Conservation (phyloP, 371 early-diverging fungal species). For the Mortierella sp. region DNA sequence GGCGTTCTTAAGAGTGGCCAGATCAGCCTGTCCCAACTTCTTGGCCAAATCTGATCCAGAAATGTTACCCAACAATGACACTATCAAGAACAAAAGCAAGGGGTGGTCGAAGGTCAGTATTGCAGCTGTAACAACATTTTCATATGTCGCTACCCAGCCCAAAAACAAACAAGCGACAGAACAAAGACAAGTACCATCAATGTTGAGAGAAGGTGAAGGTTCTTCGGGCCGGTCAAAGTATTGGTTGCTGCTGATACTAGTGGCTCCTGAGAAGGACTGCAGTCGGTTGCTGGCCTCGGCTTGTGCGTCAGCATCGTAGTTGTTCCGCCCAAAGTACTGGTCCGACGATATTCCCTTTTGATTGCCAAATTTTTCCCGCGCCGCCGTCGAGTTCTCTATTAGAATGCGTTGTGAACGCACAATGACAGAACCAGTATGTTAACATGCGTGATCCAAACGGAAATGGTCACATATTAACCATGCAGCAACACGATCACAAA, state of each 20-base stretch:
- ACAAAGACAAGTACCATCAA: conserved; percentile 22
- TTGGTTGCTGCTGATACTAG: conserved; percentile 84
- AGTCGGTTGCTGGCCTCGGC: conserved; percentile 78
- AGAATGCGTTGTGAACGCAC: neutral
- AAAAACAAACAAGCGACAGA: neutral
- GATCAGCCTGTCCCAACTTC: conserved; percentile 83
- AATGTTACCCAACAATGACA: conserved; percentile 40
- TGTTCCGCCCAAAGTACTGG: conserved; percentile 89
- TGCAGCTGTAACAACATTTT: no score
- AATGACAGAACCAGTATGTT: neutral
- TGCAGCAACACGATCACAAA: neutral
- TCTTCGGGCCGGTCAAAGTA: conserved; percentile 86
- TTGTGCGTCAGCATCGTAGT: conserved; percentile 72
- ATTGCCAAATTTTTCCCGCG: conserved; percentile 80
- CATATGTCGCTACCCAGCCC: no score
- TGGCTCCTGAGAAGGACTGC: conserved; percentile 78
- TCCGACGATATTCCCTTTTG: conserved; percentile 90
- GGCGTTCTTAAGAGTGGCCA: conserved; percentile 78
- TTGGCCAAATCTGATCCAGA: conserved; percentile 80
- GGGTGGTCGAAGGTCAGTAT: neutral
- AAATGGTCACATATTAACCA: neutral
- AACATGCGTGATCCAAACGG: neutral
- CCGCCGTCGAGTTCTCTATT: conserved; percentile 53
- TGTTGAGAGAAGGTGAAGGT: conserved; percentile 24
- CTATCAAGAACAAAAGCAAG: conserved; percentile 4